Percentiles rank a stretch among this genome's conserved stretches.
Conservation (phyloP, 202 grass and related monocot species). For the Miscanthus sacchariflorus region DNA sequence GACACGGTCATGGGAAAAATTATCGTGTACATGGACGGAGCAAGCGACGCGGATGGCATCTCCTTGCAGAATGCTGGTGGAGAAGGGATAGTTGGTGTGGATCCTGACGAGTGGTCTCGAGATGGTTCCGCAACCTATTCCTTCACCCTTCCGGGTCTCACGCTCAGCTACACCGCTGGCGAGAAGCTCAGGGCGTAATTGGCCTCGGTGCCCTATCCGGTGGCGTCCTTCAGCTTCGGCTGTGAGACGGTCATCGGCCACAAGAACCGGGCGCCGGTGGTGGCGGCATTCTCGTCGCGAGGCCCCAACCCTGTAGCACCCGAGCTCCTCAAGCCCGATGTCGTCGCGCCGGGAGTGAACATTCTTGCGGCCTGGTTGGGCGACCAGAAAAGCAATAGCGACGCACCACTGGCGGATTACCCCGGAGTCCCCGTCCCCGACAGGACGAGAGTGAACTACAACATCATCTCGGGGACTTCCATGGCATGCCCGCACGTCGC, state of each 20-base stretch:
- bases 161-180: constrained; percentile 12
- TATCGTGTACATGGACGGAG: not conserved
- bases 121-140: fast-evolving
- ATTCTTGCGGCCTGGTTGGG: constrained; percentile 51
- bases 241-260: constrained; percentile 33
- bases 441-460: too few species aligned
- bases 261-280: constrained; percentile 50
- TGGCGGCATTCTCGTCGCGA: constrained; percentile 47
- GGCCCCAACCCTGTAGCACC: constrained; percentile 31
- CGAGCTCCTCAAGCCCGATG: constrained; percentile 61
- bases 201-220: constrained; percentile 9
- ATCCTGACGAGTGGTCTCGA: fast-evolving
- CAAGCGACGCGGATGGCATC: not conserved
- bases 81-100: constrained; percentile 24
- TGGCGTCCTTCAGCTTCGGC: constrained; percentile 44
- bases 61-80: constrained; percentile 27
- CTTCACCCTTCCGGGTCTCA: constrained; percentile 42
- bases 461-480: too few species aligned
- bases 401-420: not conserved
- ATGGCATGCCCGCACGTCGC: too few species aligned
- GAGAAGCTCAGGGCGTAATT: constrained; percentile 48
- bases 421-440: too few species aligned
- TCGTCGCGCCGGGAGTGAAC: constrained; percentile 51
- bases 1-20: constrained; percentile 51
- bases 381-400: not conserved